Evolutionary conservation across 2,329 filamentous ascomycete genomes (phyloP), one percentile per base, ranked within the genome.

Genomic region (Epichloe gansuensis): DNA sequence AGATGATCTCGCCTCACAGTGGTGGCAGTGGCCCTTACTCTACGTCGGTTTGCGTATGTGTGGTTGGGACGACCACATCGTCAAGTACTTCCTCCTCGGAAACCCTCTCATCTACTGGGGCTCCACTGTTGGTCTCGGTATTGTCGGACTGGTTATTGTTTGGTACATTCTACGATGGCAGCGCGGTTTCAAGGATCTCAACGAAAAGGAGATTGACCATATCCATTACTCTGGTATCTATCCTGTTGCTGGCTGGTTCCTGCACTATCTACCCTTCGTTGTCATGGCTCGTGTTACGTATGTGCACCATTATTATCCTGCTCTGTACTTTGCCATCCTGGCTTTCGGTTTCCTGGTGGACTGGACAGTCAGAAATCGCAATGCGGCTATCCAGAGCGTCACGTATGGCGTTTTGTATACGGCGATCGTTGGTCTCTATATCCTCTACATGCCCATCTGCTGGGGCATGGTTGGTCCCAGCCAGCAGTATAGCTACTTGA

Each of bases 261-360:
- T 98, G 47, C 93, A 98, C 72, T 98, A 96, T 68, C 72, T 95
- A 56, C 93, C 93, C 1, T 98, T 97, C 70, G 81, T 95, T 62
- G 82, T 93, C 64, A 98, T 98, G 94, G 93, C 89, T 11, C 88
- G 93, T 76, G 93, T 98, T 55, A 98, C 93, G 15, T 98, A 98
- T 64, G 93, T 98, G 51, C 93, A 98, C 69, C 93, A 98, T 74
- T 98, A 98, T 76, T 98, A 97, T 69, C 93, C 93, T 11, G 93
- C 93, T 9, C 80, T 98, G 11, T 98, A 97, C 75, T 98, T 97
- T 68, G 90, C 93, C 61, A 95, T 98, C 58, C 74, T 98, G 45
- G 81, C 80, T 15, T 81, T 90, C 56, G 91, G 90, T 51, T 98
- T 98, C 77, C 78, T 89, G 59, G 71, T 87, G 51, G 89, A 97